phyloP scores from a whole-genome alignment of 352 stramenopile species.

The Elongisporangium anandrum region DNA sequence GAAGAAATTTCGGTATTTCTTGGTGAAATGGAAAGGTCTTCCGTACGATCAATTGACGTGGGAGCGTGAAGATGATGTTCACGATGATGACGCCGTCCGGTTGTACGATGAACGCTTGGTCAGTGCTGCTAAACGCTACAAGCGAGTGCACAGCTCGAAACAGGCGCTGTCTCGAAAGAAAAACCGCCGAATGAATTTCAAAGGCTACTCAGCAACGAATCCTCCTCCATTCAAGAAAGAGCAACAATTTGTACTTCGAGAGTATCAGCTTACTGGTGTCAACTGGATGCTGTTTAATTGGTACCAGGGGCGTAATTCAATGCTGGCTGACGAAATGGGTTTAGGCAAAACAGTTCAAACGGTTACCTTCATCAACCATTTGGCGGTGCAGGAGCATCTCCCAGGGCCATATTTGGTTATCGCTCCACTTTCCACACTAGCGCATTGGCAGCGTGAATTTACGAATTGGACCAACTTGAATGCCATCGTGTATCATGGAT shows the following conservation, averaged over 20 bases:
- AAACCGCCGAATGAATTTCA: conserved; percentile 66
- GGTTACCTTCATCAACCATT: conserved; percentile 94
- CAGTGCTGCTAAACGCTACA: conserved; percentile 44
- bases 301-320: conserved; percentile 96
- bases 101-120: conserved; percentile 75
- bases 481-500: conserved; percentile 98
- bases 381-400: conserved; percentile 93
- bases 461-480: conserved; percentile 97
- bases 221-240: conserved; percentile 52
- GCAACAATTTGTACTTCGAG: conserved; percentile 85
- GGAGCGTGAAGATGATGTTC: conserved; percentile 97
- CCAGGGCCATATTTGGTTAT: conserved; percentile 97
- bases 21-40: conserved; percentile 99
- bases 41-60: conserved; percentile 98
- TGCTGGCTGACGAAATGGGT: conserved; percentile 99
- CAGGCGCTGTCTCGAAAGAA: conserved; percentile 15
- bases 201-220: conserved; percentile 60
- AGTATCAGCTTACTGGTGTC: conserved; percentile 99
- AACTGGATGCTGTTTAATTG: conserved; percentile 99
- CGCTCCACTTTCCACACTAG: conserved; percentile 96
- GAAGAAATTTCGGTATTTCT: conserved; percentile 87
- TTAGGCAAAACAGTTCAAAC: conserved; percentile 96
- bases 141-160: conserved; percentile 30
- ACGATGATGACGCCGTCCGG: conserved; percentile 75
- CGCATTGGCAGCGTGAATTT: conserved; percentile 97